phyloP scores from a whole-genome alignment of 2,329 filamentous ascomycete genomes.

The Seiridium unicorne region DNA sequence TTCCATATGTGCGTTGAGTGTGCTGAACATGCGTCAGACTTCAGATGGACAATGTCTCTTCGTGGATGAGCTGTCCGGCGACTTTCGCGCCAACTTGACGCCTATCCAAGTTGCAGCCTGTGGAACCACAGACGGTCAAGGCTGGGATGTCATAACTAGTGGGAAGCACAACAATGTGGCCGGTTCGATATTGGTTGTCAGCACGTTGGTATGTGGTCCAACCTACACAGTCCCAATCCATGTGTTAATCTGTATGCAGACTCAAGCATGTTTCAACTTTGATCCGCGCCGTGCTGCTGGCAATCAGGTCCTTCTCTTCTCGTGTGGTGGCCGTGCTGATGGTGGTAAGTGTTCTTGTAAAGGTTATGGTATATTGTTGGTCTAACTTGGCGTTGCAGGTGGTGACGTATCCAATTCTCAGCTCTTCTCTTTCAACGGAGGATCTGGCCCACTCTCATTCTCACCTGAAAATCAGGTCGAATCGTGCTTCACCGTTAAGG shows the following conservation, averaged over 20 bases:
- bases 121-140: slow-evolving; percentile 35
- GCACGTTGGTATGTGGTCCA: slow-evolving; percentile 40
- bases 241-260: slow-evolving; percentile 25
- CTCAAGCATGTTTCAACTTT: slow-evolving; percentile 58
- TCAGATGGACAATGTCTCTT: slow-evolving; percentile 38
- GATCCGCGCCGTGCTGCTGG: slow-evolving; percentile 49
- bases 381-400: slow-evolving; percentile 22
- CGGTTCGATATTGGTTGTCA: slow-evolving; percentile 50
- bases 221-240: neutral
- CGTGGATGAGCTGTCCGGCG: slow-evolving; percentile 40
- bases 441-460: slow-evolving; percentile 40
- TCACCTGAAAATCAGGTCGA: slow-evolving; percentile 41
- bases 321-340: slow-evolving; percentile 57
- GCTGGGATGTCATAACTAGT: slow-evolving; percentile 40
- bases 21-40: slow-evolving; percentile 26
- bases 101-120: slow-evolving; percentile 39
- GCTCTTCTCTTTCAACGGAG: slow-evolving; percentile 45
- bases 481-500: slow-evolving; percentile 44
- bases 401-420: slow-evolving; percentile 51
- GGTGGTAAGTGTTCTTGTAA: slow-evolving; percentile 32
- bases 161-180: slow-evolving; percentile 49
- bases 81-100: slow-evolving; percentile 42
- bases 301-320: slow-evolving; percentile 55
- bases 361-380: neutral
- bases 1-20: neutral